These are phyloP conservation scores for Parastagonospora avenae DNA, from an alignment of 2,329 filamentous ascomycete species.

Conservation along the genomic window DNA sequence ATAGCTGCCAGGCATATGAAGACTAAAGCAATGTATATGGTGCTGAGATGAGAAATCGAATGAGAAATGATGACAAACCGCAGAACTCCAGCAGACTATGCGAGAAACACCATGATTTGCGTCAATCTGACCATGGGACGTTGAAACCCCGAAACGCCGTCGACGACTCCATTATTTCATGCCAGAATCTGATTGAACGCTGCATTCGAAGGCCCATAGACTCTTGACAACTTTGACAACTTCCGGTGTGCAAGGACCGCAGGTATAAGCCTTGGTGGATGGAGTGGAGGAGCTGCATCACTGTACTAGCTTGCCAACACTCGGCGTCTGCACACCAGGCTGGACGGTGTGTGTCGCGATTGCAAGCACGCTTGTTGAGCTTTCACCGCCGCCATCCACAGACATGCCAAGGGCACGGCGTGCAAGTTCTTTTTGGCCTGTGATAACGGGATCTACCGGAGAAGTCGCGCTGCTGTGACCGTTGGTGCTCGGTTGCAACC, in stretches of 20 bases:
- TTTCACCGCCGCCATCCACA: slow-evolving; percentile 42
- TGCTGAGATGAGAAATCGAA: not conserved
- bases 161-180: not conserved
- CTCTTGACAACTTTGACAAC: too few species aligned
- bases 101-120: not conserved
- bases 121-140: not conserved
- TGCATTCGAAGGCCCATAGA: too few species aligned
- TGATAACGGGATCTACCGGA: slow-evolving; percentile 25
- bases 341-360: slow-evolving; percentile 49
- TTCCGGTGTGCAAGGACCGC: not conserved
- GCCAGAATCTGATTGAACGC: too few species aligned
- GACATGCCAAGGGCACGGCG: slow-evolving; percentile 48
- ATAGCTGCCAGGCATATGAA: not conserved
- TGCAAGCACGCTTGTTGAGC: slow-evolving; percentile 45
- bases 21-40: not conserved
- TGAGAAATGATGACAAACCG: not conserved
- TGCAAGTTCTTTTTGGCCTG: slow-evolving; percentile 46
- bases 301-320: slow-evolving; percentile 30
- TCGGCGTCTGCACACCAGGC: slow-evolving; percentile 49
- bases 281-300: slow-evolving; percentile 2
- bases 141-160: not conserved
- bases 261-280: not conserved
- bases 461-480: slow-evolving; percentile 26
- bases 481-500: slow-evolving; percentile 56
- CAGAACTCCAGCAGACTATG: not conserved